These are phyloP conservation scores for Scenedesmus sp. DNA, from an alignment of 163 green algal species.

Conservation along the genomic window DNA sequence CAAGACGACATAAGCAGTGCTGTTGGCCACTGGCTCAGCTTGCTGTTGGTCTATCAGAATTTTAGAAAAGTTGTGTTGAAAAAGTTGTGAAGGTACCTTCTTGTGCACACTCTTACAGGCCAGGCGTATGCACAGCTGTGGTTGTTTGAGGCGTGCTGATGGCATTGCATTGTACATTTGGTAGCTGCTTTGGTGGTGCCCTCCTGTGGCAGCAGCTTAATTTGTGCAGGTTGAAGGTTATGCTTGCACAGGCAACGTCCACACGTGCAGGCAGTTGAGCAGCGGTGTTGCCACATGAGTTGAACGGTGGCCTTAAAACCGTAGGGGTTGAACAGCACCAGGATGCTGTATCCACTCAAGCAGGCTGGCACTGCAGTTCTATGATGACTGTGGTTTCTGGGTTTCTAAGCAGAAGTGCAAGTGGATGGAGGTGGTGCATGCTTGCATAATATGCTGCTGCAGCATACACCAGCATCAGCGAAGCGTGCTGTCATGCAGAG, in stretches of 20 bases:
- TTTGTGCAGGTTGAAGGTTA: background rate
- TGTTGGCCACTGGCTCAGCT: background rate
- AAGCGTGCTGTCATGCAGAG: too few relatives aligned
- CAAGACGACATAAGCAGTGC: background rate
- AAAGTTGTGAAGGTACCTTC: background rate
- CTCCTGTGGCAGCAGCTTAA: background rate
- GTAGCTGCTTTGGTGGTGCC: background rate
- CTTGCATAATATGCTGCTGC: too few relatives aligned
- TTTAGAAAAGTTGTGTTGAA: background rate
- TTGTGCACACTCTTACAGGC: background rate
- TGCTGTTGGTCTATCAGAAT: background rate
- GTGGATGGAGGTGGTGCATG: too few relatives aligned
- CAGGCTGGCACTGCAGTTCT: too few relatives aligned
- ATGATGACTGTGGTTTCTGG: too few relatives aligned
- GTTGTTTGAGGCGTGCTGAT: background rate
- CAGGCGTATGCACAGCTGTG: background rate
- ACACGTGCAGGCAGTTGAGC: background rate
- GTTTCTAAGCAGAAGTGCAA: too few relatives aligned
- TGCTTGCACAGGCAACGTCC: too few relatives aligned
- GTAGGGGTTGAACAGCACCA: too few relatives aligned
- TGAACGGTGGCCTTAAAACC: too few relatives aligned
- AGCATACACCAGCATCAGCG: too few relatives aligned
- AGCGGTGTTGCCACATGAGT: too few relatives aligned
- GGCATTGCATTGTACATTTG: background rate
- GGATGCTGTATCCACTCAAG: too few relatives aligned